A percentile compares a stretch with the other conserved stretches of the same genome.
phyloP scores from a whole-genome alignment of 139 green algal genomes.

The Coelastrella sp. region DNA sequence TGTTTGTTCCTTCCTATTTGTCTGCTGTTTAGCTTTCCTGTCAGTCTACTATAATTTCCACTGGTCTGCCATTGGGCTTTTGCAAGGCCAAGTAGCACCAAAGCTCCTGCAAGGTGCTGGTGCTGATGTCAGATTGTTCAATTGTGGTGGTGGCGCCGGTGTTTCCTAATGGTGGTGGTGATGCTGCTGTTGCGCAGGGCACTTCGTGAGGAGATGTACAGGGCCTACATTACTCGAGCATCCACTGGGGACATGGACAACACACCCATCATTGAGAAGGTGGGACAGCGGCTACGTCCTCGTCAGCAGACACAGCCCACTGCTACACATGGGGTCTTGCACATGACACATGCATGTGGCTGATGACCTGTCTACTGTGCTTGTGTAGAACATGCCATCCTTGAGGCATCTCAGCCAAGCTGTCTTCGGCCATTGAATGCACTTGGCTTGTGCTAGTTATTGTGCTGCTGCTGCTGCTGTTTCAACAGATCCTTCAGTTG shows the following conservation, averaged over 20 bases:
- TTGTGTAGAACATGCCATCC: neutral
- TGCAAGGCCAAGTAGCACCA: too few relatives aligned
- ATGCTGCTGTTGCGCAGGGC: constrained; percentile 9
- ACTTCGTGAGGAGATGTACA: constrained; percentile 96
- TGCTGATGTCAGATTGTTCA: too few relatives aligned
- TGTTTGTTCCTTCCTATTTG: too few relatives aligned
- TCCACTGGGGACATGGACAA: constrained; percentile 89
- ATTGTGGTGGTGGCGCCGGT: neutral
- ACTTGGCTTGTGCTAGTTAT: constrained; percentile 9
- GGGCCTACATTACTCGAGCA: constrained; percentile 88
- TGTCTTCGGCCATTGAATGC: neutral
- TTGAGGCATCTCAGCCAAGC: neutral
- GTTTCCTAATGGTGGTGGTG: neutral
- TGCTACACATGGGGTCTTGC: neutral
- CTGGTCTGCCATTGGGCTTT: too few relatives aligned
- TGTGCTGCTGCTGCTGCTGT: constrained; percentile 77
- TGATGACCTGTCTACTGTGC: neutral
- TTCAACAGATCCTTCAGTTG: constrained; percentile 76
- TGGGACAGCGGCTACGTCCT: too few relatives aligned
- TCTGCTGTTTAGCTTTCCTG: too few relatives aligned
- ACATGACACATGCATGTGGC: neutral
- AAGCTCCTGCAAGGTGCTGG: neutral
- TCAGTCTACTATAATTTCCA: too few relatives aligned
- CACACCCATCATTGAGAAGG: constrained; percentile 86
- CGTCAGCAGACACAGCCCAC: neutral